Evolutionary conservation across 2,329 filamentous ascomycete species (phyloP), one percentile per base, ranked within the genome.

Genomic region (Colletotrichum sp.): DNA sequence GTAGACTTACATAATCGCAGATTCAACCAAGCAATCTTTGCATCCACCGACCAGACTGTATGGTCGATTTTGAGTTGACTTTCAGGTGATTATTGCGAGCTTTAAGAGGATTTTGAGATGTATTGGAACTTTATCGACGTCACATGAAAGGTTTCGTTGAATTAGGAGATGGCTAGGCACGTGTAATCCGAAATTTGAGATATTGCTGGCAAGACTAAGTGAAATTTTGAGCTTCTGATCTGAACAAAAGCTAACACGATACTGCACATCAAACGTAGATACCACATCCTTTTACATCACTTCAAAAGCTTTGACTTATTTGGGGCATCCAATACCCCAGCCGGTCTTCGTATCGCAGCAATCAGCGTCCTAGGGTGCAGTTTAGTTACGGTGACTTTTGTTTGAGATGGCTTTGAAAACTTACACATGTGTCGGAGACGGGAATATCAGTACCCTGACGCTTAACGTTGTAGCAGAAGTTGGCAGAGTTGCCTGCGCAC

Each of bases 1-100:
- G 5, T n/a, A 10, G 38, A n/a, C 38, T 1, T n/a, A n/a, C 38
- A n/a, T 3, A 48, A n/a, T 2, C 38, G 38, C 9, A 48, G 18
- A 48, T n/a, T 1, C 1, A n/a, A 6, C 18, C 9, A n/a, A 48
- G 2, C 3, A 7, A 12, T n/a, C 4, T 1, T 2, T n/a, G 5
- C 18, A n/a, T 12, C 9, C 5, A 48, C 3, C 3, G 4, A 7
- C 4, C 3, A 48, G 18, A 48, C 2, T 43, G 2, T 4, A n/a
- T 12, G 18, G 18, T 48, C 0, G 9, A 48, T n/a, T n/a, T n/a
- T n/a, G 9, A 4, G 5, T 48, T 48, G 18, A n/a, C 3, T 12
- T 48, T 6, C 5, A 1, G 5, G n/a, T n/a, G 9, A n/a, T 43
- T 1, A n/a, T 12, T 1, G 5, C 18, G 18, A n/a, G 18, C 18